A percentile compares a stretch with the other conserved stretches of the same genome.
Evolutionary conservation across 371 early-diverging fungal species (phyloP).

Genomic region (Rhizopus sp.): DNA sequence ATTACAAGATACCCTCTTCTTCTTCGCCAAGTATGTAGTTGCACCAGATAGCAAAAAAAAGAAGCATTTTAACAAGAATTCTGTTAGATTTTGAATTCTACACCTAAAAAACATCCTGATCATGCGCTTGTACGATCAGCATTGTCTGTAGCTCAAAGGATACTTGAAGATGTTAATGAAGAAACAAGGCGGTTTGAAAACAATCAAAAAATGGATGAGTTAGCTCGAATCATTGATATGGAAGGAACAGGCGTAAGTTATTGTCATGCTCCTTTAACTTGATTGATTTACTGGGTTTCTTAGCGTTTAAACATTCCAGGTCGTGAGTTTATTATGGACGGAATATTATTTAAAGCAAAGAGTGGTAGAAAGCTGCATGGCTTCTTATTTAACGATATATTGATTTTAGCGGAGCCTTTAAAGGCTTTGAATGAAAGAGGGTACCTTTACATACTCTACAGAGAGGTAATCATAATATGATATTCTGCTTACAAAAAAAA

Average conservation of each 20-base stretch:
- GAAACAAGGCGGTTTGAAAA: conserved; percentile 77
- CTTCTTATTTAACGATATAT: conserved; percentile 87
- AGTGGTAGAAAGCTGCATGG: conserved; percentile 82
- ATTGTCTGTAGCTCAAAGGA: conserved; percentile 66
- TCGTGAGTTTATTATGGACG: conserved; percentile 82
- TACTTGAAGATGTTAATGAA: conserved; percentile 78
- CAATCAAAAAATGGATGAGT: conserved; percentile 69
- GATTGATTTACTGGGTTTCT: neutral
- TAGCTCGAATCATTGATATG: conserved; percentile 70
- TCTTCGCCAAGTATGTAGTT: conserved; percentile 67
- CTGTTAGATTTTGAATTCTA: conserved; percentile 76
- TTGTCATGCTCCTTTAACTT: neutral
- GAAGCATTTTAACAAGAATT: neutral
- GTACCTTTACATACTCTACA: conserved; percentile 55
- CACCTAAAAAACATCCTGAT: conserved; percentile 79
- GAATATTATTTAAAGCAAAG: conserved; percentile 79
- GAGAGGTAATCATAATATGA: conserved; percentile 49
- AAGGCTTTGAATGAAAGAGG: conserved; percentile 41
- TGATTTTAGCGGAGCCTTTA: conserved; percentile 67
- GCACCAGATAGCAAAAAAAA: neutral
- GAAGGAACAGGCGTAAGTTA: conserved; percentile 56
- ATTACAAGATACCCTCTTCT: conserved; percentile 92
- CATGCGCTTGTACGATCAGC: conserved; percentile 72
- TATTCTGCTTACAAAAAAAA: neutral
- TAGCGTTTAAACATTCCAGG: conserved; percentile 61